Percentiles rank a stretch among this genome's conserved stretches.
Conservation (phyloP, 2,329 filamentous ascomycete species). For the Dactylellina drechsleri region DNA sequence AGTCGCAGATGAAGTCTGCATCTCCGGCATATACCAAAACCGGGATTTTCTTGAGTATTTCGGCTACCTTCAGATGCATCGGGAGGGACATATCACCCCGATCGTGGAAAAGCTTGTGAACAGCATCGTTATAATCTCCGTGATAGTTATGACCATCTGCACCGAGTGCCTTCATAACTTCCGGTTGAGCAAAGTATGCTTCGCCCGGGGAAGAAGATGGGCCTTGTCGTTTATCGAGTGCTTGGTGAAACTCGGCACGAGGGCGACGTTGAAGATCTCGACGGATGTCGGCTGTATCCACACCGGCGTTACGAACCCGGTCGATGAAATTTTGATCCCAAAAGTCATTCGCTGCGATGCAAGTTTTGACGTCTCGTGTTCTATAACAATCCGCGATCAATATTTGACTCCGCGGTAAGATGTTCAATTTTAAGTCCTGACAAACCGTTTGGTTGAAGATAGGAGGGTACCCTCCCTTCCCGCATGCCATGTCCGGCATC, state of each 20-base stretch:
- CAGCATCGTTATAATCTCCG: constrained; percentile 86
- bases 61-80: too few relatives aligned
- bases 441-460: constrained; percentile 82
- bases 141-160: neutral
- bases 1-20: too few relatives aligned
- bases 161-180: constrained; percentile 5
- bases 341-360: neutral
- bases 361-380: neutral
- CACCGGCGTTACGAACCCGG: too few relatives aligned
- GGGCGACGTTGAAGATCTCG: too few relatives aligned
- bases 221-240: too few relatives aligned
- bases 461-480: constrained; percentile 89
- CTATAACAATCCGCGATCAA: constrained; percentile 78
- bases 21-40: too few relatives aligned
- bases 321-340: constrained; percentile 1
- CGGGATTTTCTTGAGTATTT: too few relatives aligned
- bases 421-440: constrained; percentile 83
- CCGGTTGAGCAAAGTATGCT: too few relatives aligned
- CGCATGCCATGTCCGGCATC: constrained; percentile 98
- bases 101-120: constrained; percentile 97
- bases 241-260: neutral
- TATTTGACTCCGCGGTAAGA: constrained; percentile 91
- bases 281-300: too few relatives aligned
- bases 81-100: constrained; percentile 72
- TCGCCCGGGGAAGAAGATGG: too few relatives aligned